phyloP scores from a whole-genome alignment of 1,284 basidiomycete species.

The Hemileia vastatrix region DNA sequence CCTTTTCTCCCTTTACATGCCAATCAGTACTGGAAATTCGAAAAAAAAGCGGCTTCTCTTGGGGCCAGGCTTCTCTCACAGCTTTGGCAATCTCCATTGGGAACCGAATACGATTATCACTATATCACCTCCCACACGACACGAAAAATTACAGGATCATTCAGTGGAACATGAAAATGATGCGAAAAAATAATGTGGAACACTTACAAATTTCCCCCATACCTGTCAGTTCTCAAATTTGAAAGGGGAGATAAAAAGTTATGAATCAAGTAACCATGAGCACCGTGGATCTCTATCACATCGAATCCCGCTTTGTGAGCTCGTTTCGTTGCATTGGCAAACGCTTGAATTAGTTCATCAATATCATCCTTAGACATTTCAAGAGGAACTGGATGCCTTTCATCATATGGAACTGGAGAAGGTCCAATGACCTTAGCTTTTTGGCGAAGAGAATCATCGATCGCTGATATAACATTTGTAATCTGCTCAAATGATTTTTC shows the following conservation, averaged over 20 bases:
- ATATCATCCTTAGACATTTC: not conserved
- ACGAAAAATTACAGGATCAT: too few species aligned
- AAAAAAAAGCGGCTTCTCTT: constrained; percentile 60
- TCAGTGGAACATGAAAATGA: too few species aligned
- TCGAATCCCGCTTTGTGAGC: not conserved
- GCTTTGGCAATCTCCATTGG: constrained; percentile 54
- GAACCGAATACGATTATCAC: constrained; percentile 60
- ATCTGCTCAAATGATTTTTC: too few species aligned
- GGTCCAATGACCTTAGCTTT: too few species aligned
- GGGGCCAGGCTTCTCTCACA: constrained; percentile 54
- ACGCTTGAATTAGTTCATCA: not conserved
- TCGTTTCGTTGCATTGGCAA: not conserved
- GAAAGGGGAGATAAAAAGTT: not conserved
- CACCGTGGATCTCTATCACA: not conserved
- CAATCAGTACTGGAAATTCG: constrained; percentile 66
- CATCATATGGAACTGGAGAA: not conserved
- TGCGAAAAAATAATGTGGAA: too few species aligned
- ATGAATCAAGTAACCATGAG: not conserved
- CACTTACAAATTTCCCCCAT: not conserved
- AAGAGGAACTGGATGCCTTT: not conserved
- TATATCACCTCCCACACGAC: too few species aligned
- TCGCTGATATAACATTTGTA: too few species aligned
- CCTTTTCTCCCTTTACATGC: constrained; percentile 60
- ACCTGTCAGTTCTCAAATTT: not conserved
- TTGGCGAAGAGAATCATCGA: too few species aligned